Percentiles rank a stretch among this genome's conserved stretches.
phyloP scores from a whole-genome alignment of 148 eudicot genomes.

The Fagopyrum esculentum region DNA sequence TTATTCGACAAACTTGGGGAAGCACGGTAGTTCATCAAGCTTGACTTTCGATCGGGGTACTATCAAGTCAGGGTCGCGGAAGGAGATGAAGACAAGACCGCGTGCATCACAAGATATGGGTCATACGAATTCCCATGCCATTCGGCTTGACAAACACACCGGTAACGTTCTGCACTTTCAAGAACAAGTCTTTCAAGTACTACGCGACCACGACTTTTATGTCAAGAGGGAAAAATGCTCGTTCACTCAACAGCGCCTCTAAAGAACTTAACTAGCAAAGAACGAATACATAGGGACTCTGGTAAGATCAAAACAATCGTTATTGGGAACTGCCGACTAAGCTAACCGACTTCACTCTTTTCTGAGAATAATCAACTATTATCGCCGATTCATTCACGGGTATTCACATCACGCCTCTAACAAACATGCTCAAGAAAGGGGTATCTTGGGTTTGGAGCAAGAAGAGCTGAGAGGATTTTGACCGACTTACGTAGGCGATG shows the following conservation, averaged over 20 bases:
- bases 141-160: conserved; percentile 1
- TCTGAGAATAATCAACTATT: too few species aligned
- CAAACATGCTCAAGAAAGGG: too few species aligned
- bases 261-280: neutral
- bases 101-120: neutral
- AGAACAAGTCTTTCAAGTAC: neutral
- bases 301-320: neutral
- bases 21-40: too few species aligned
- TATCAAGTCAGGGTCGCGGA: neutral
- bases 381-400: too few species aligned
- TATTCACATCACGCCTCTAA: too few species aligned
- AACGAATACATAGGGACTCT: neutral
- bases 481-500: too few species aligned
- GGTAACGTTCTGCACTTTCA: neutral
- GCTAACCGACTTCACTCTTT: too few species aligned
- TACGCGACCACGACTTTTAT: neutral
- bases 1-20: too few species aligned
- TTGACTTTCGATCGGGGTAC: neutral
- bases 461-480: too few species aligned
- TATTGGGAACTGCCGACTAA: neutral
- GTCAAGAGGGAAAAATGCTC: neutral
- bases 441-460: too few species aligned
- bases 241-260: neutral
- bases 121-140: neutral
- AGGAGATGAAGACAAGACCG: neutral